These are phyloP conservation scores for Candida argentea DNA, from an alignment of 805 yeast genomes.

Conservation along the genomic window DNA sequence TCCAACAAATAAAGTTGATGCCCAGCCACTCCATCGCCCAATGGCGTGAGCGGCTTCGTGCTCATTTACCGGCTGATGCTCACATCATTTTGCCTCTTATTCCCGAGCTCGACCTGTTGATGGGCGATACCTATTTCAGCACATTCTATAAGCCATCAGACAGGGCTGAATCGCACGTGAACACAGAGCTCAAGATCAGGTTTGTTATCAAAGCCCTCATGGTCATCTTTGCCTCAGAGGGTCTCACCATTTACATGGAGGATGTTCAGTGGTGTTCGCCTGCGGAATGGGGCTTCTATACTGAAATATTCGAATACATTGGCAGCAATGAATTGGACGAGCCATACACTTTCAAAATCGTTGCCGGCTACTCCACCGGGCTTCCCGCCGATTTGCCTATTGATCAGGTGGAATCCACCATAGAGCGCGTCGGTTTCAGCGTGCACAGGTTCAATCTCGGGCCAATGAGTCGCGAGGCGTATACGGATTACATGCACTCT, in stretches of 20 bases:
- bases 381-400: not conserved
- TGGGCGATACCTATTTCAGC: constrained; percentile 30
- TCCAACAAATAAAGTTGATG: constrained; percentile 32
- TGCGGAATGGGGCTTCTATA: constrained; percentile 18
- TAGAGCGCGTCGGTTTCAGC: not conserved
- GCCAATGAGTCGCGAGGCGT: constrained; percentile 3
- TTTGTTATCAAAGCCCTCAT: constrained; percentile 33
- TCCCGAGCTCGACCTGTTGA: constrained; percentile 33
- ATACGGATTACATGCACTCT: constrained; percentile 3
- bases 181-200: constrained; percentile 29
- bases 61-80: constrained; percentile 31
- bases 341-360: constrained; percentile 4
- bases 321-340: constrained; percentile 5
- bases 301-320: constrained; percentile 16
- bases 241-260: constrained; percentile 36
- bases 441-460: constrained; percentile 7
- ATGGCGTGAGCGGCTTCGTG: constrained; percentile 32
- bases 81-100: constrained; percentile 28
- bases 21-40: constrained; percentile 21
- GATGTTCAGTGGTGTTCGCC: constrained; percentile 36
- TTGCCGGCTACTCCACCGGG: constrained; percentile 4
- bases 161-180: constrained; percentile 12
- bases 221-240: constrained; percentile 29
- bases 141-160: constrained; percentile 1
- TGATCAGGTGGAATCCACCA: not conserved